Conservation (phyloP, 495 filamentous ascomycete genomes). For the Neurospora tetrasperma region DNA sequence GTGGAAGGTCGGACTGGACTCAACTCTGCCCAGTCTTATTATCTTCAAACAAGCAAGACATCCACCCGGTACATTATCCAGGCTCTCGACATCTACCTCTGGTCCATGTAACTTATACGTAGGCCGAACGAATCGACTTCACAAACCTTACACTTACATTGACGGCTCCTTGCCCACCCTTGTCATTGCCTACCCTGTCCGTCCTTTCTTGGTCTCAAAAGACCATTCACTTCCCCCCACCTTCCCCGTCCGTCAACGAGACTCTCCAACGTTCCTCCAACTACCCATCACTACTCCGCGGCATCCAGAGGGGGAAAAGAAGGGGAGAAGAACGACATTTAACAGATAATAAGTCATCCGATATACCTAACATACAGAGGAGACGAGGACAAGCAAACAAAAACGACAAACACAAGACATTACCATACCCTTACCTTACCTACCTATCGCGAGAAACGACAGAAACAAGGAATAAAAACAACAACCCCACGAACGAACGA, state of each 20-base stretch:
- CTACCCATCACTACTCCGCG: background rate
- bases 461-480: conserved; percentile 9
- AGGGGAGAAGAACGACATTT: background rate
- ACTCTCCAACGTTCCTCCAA: background rate
- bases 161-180: background rate
- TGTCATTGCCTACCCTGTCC: background rate
- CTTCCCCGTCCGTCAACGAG: background rate
- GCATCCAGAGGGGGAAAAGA: background rate
- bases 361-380: background rate
- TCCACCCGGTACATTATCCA: background rate
- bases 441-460: background rate
- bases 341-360: background rate
- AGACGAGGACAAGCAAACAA: background rate
- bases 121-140: background rate
- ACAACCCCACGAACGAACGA: background rate
- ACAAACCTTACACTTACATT: background rate
- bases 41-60: background rate
- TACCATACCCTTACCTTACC: background rate
- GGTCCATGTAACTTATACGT: background rate
- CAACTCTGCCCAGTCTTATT: background rate
- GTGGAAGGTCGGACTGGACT: background rate
- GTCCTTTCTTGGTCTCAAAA: background rate
- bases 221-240: background rate
- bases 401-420: background rate
- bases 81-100: background rate